phyloP scores from a whole-genome alignment of 192 early-diverging fungal species.

The Backusella luteola region DNA sequence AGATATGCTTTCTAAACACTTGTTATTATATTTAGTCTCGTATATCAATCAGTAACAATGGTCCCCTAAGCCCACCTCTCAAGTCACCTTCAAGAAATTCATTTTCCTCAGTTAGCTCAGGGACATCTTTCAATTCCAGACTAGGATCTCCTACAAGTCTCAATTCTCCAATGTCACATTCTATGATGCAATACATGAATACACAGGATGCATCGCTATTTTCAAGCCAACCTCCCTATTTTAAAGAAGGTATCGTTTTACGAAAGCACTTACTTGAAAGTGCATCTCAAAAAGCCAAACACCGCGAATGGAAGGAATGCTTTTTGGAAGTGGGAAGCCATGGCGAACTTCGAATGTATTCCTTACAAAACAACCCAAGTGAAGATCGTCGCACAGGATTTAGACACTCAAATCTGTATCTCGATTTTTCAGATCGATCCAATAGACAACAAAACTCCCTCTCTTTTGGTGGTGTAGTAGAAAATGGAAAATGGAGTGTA shows the following conservation, averaged over 20 bases:
- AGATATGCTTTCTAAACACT: background rate
- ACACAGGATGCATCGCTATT: background rate
- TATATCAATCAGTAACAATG: background rate
- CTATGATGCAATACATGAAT: constrained; percentile 8
- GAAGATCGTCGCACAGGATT: constrained; percentile 32
- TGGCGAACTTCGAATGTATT: constrained; percentile 69
- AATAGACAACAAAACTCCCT: background rate
- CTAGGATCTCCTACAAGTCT: background rate
- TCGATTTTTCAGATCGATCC: background rate
- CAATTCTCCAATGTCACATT: background rate
- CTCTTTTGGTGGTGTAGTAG: constrained; percentile 4
- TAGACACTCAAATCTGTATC: constrained; percentile 6
- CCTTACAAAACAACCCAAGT: constrained; percentile 53
- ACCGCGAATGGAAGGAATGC: constrained; percentile 81
- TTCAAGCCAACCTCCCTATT: constrained; percentile 27
- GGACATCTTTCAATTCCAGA: background rate
- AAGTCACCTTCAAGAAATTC: constrained; percentile 12
- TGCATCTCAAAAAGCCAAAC: constrained; percentile 69
- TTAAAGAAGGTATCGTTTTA: constrained; percentile 72
- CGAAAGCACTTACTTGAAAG: constrained; percentile 83
- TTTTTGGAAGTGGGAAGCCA: constrained; percentile 72
- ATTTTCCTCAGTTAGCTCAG: constrained; percentile 4
- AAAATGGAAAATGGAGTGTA: constrained; percentile 5
- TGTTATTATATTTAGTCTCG: background rate
- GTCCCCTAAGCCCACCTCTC: background rate